Evolutionary conservation across 805 yeast species (phyloP).

Genomic region (Saccharomycopsis amapae): DNA sequence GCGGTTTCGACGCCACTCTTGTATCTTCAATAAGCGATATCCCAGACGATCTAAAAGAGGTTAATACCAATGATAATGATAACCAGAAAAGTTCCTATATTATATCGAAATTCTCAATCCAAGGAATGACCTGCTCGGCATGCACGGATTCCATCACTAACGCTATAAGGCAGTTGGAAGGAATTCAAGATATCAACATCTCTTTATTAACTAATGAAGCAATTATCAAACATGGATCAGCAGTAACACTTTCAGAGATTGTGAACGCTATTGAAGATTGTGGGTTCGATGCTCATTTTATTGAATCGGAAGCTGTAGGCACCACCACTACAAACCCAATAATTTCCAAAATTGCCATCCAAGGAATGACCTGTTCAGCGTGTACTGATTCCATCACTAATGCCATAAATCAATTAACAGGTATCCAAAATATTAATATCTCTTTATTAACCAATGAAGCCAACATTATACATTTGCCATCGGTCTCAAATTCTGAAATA

Average conservation of each 20-base stretch:
- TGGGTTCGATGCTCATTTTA: conserved; percentile 54
- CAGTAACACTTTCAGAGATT: conserved; percentile 32
- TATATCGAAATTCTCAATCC: conserved; percentile 21
- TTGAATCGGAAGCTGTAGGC: conserved; percentile 17
- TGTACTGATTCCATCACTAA: conserved; percentile 64
- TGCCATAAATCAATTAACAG: conserved; percentile 42
- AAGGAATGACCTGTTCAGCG: conserved; percentile 91
- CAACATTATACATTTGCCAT: conserved; percentile 39
- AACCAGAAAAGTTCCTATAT: neutral
- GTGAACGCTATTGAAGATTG: conserved; percentile 62
- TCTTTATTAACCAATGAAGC: conserved; percentile 77
- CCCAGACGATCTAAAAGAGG: neutral
- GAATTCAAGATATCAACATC: conserved; percentile 44
- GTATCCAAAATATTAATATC: conserved; percentile 51
- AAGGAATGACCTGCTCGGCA: conserved; percentile 91
- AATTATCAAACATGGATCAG: conserved; percentile 38
- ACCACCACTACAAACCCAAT: neutral
- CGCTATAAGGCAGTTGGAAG: conserved; percentile 47
- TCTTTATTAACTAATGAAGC: conserved; percentile 77
- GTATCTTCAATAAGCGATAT: conserved; percentile 12
- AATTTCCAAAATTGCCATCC: conserved; percentile 22
- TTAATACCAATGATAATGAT: neutral
- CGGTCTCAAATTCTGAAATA: conserved; percentile 32
- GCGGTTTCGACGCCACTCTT: conserved; percentile 57
- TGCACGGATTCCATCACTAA: conserved; percentile 64